phyloP scores from a whole-genome alignment of 2,329 filamentous ascomycete species.

The Pseudocercospora pini-densiflorae region DNA sequence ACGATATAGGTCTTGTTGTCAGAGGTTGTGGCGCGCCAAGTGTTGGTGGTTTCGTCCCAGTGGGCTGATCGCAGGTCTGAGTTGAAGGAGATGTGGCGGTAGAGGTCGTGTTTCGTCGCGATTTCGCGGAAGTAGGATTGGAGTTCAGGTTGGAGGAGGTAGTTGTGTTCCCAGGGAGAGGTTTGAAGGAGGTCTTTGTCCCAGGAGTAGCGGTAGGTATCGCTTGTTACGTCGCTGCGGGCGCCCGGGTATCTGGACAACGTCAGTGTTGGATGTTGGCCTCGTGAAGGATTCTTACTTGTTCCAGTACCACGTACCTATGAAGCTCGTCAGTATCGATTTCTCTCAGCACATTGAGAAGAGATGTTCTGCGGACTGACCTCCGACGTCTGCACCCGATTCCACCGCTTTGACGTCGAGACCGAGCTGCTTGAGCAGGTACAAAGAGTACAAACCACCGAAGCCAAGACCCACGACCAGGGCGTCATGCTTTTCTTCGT shows the following conservation, averaged over 20 bases:
- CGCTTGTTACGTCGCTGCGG: conserved; percentile 10
- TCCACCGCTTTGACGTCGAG: conserved; percentile 10
- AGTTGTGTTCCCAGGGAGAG: conserved; percentile 14
- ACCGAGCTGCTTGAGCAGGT: conserved; percentile 14
- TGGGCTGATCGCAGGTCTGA: conserved; percentile 8
- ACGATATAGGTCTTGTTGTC: conserved; percentile 1
- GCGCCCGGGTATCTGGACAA: conserved; percentile 1
- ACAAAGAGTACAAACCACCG: conserved; percentile 9
- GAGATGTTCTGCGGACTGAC: not conserved
- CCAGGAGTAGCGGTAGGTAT: conserved; percentile 14
- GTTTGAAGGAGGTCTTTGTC: conserved; percentile 12
- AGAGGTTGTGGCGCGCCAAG: not conserved
- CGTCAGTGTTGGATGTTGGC: not conserved
- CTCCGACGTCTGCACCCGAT: conserved; percentile 10
- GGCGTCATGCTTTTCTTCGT: conserved; percentile 2
- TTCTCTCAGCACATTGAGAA: not conserved
- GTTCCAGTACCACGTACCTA: conserved; percentile 10
- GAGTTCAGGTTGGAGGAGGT: conserved; percentile 13
- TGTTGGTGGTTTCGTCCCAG: conserved; percentile 11
- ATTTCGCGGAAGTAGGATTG: conserved; percentile 16
- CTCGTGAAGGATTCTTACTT: not conserved
- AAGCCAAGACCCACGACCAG: conserved; percentile 12
- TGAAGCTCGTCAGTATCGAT: not conserved
- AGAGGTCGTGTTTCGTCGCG: conserved; percentile 15
- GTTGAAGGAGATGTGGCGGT: conserved; percentile 11